Evolutionary conservation across 2,329 filamentous ascomycete genomes (phyloP).

Genomic region (Penicillium sp.): DNA sequence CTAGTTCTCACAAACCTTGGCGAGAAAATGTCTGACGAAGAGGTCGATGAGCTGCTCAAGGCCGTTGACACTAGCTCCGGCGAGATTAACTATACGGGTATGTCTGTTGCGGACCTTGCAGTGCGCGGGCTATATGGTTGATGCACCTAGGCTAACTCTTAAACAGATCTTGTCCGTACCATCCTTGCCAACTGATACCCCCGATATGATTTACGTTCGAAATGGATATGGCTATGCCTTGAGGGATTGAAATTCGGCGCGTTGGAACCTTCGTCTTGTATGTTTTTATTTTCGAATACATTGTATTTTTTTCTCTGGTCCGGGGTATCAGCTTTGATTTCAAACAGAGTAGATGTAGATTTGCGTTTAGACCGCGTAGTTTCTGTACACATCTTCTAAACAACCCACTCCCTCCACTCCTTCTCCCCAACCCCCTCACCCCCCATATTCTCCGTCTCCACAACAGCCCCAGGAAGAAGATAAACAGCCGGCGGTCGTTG

Average conservation of each 20-base stretch:
- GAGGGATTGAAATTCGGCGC: slow-evolving; percentile 8
- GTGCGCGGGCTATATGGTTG: neutral
- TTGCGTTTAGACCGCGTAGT: neutral
- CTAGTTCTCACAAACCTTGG: slow-evolving; percentile 89
- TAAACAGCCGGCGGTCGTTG: slow-evolving; percentile 54
- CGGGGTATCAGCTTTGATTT: neutral
- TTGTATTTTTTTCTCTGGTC: slow-evolving; percentile 9
- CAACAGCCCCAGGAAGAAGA: slow-evolving; percentile 59
- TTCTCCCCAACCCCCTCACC: slow-evolving; percentile 34
- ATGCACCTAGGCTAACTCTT: slow-evolving; percentile 1
- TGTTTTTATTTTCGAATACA: slow-evolving; percentile 12
- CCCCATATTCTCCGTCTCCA: slow-evolving; percentile 58
- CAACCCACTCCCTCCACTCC: slow-evolving; percentile 38
- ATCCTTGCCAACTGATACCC: slow-evolving; percentile 73
- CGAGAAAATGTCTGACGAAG: slow-evolving; percentile 99
- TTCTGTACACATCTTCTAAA: neutral
- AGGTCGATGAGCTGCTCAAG: slow-evolving; percentile 98
- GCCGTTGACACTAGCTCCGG: slow-evolving; percentile 93
- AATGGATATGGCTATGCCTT: slow-evolving; percentile 14
- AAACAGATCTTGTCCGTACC: slow-evolving; percentile 74
- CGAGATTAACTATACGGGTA: slow-evolving; percentile 97
- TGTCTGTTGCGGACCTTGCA: slow-evolving; percentile 30
- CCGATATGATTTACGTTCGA: slow-evolving; percentile 22
- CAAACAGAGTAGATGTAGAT: neutral
- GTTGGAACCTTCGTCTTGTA: slow-evolving; percentile 10